These are phyloP conservation scores for Populus simonii DNA, from an alignment of 345 rosid genomes.

Conservation along the genomic window DNA sequence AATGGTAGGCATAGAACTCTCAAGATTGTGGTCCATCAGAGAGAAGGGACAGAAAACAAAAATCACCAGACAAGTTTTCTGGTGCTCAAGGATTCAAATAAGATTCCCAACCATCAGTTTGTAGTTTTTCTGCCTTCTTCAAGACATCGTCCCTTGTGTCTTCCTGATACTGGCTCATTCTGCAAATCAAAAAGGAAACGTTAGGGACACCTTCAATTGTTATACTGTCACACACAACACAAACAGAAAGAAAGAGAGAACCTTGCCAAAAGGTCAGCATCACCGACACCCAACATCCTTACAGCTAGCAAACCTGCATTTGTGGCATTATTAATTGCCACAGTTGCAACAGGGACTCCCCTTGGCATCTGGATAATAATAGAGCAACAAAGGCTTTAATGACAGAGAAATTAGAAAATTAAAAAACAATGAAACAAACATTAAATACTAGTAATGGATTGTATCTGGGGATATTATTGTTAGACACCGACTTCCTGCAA, in stretches of 20 bases:
- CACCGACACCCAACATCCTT: slow-evolving; percentile 67
- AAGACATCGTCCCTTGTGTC: slow-evolving; percentile 69
- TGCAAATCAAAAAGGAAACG: slow-evolving; percentile 18
- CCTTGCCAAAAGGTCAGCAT: slow-evolving; percentile 58
- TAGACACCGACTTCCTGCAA: background rate
- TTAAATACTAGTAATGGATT: background rate
- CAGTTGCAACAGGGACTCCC: slow-evolving; percentile 94
- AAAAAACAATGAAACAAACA: background rate
- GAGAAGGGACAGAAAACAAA: background rate
- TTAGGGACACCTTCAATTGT: background rate
- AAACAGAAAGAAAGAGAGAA: slow-evolving; percentile 3
- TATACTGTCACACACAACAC: background rate
- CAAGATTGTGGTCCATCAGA: background rate
- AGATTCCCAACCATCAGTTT: slow-evolving; percentile 70
- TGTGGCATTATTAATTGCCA: slow-evolving; percentile 82
- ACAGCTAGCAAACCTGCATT: slow-evolving; percentile 84
- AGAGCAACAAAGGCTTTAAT: background rate
- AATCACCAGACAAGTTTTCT: background rate
- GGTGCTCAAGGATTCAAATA: slow-evolving; percentile 28
- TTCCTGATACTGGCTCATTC: slow-evolving; percentile 90
- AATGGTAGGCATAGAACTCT: background rate
- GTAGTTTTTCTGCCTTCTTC: slow-evolving; percentile 67
- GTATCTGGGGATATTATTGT: background rate
- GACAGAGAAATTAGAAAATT: background rate
- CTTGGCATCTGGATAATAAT: slow-evolving; percentile 71